A percentile compares a stretch with the other conserved stretches of the same genome.
Conservation (phyloP, 345 rosid genomes). For the Eucalyptus regnans region DNA sequence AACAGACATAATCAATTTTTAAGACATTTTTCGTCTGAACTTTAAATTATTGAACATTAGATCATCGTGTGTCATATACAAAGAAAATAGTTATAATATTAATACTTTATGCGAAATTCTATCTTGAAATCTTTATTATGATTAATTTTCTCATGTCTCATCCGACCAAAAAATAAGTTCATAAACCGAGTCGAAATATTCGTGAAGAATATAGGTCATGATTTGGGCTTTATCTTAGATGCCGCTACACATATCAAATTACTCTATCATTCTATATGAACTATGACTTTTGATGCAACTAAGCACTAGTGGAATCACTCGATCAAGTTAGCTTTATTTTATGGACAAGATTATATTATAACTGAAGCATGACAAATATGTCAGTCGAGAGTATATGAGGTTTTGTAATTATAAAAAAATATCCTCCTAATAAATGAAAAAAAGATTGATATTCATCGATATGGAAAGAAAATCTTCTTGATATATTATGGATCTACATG, state of each 20-base stretch:
- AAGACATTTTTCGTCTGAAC: accelerated
- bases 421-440: background rate
- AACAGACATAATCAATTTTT: background rate
- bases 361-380: background rate
- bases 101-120: background rate
- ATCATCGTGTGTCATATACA: background rate
- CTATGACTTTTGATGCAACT: too few relatives aligned
- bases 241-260: too few relatives aligned
- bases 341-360: too few relatives aligned
- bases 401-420: background rate
- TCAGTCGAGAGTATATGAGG: background rate
- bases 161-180: background rate
- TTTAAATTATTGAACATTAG: background rate
- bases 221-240: too few relatives aligned
- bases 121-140: background rate
- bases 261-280: too few relatives aligned
- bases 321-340: too few relatives aligned
- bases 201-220: too few relatives aligned
- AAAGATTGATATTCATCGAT: accelerated
- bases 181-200: too few relatives aligned
- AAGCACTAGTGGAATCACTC: too few relatives aligned
- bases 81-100: background rate
- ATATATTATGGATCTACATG: background rate
- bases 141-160: too few relatives aligned
- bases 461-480: background rate